Evolutionary conservation across 495 filamentous ascomycete genomes (phyloP).

Genomic region (Penicillium daleae): DNA sequence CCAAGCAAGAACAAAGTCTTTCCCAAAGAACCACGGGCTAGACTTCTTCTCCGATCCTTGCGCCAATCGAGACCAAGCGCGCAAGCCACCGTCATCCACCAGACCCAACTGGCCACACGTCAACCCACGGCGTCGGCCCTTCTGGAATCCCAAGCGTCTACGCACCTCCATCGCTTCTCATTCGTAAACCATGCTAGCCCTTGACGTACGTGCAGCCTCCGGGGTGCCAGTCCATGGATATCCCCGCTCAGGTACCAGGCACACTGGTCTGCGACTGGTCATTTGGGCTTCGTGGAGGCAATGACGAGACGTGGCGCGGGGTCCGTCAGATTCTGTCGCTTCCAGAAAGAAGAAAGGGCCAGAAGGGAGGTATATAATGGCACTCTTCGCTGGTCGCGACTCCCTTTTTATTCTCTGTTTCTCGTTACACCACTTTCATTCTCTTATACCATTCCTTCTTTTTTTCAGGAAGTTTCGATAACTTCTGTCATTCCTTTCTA

Average conservation of each 20-base stretch:
- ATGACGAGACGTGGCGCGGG: slow-evolving; percentile 23
- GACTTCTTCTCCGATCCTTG: slow-evolving; percentile 6
- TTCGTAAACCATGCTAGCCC: slow-evolving; percentile 5
- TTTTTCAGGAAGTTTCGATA: slow-evolving; percentile 23
- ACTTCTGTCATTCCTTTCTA: slow-evolving; percentile 32
- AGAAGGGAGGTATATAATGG: slow-evolving; percentile 21
- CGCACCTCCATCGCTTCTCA: slow-evolving; percentile 10
- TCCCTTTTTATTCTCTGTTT: not conserved
- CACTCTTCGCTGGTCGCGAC: not conserved
- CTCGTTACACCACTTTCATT: slow-evolving; percentile 16
- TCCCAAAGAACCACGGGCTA: not conserved
- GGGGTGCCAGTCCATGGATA: slow-evolving; percentile 15
- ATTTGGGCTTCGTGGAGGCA: not conserved
- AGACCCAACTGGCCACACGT: slow-evolving; percentile 15
- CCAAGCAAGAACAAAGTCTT: slow-evolving; percentile 2
- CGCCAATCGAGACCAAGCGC: slow-evolving; percentile 12
- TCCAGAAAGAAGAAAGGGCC: not conserved
- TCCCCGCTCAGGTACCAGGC: slow-evolving; percentile 27
- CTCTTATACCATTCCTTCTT: slow-evolving; percentile 29
- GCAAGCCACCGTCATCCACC: slow-evolving; percentile 10
- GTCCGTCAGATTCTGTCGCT: slow-evolving; percentile 12
- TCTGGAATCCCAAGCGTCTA: slow-evolving; percentile 17
- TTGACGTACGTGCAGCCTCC: slow-evolving; percentile 20
- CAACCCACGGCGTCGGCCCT: slow-evolving; percentile 25
- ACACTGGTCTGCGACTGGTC: slow-evolving; percentile 22